Conservation (phyloP, 768 basidiomycete genomes). For the Kwoniella shandongensis region DNA sequence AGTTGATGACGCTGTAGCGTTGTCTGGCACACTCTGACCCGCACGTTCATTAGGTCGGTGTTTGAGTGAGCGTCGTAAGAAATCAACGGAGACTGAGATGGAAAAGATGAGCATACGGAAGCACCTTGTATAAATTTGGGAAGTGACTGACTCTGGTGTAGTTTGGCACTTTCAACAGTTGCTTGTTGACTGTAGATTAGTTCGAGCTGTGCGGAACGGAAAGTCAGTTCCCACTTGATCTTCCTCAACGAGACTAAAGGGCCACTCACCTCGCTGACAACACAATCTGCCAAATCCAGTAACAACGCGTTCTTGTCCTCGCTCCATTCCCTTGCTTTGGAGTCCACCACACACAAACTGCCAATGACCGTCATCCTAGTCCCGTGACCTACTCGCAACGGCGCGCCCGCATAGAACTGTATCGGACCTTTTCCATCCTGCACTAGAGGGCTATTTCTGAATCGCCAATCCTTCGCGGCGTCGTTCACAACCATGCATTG, state of each 20-base stretch:
- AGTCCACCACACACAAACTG: conserved; percentile 45
- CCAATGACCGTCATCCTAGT: conserved; percentile 42
- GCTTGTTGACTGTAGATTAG: conserved; percentile 43
- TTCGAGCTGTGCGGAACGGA: conserved; percentile 34
- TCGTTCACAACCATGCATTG: conserved; percentile 45
- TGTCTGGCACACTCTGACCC: conserved; percentile 8
- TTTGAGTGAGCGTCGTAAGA: conserved; percentile 48
- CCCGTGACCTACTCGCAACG: conserved; percentile 34
- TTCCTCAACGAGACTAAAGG: not conserved
- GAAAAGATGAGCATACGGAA: not conserved
- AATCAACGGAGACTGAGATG: conserved; percentile 51
- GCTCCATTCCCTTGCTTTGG: conserved; percentile 40
- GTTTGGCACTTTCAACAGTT: conserved; percentile 37
- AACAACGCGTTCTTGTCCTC: conserved; percentile 30
- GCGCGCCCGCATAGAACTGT: conserved; percentile 48
- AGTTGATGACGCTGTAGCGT: conserved; percentile 6
- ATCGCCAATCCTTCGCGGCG: conserved; percentile 46
- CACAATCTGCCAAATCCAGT: conserved; percentile 47
- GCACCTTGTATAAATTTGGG: not conserved
- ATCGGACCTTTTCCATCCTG: conserved; percentile 24
- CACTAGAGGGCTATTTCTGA: conserved; percentile 40
- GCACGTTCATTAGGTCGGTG: conserved; percentile 36
- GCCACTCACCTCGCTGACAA: conserved; percentile 43
- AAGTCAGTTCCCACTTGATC: not conserved
- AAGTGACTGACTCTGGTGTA: conserved; percentile 46